Evolutionary conservation across 352 stramenopile genomes (phyloP), one percentile per base, ranked within the genome.

Genomic region (Phytopythium kandeliae): DNA sequence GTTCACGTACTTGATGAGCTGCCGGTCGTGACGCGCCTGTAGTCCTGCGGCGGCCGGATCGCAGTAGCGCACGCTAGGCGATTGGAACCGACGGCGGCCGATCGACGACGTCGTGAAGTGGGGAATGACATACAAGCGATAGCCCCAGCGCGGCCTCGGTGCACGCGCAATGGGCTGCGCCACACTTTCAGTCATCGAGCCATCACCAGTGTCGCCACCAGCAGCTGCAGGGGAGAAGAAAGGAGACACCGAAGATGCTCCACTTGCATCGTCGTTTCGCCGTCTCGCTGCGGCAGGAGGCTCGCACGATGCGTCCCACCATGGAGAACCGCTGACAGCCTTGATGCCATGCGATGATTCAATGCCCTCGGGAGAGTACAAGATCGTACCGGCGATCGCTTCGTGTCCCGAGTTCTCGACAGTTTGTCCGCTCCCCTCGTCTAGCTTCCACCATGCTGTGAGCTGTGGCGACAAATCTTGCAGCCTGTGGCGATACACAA

Each of bases 1-100:
- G 65, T 92, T 92, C 19, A 88, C 66, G 51, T 83, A 92, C 51
- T 87, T 80, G 45, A 88, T 70, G 4, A 92, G 35, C 33, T 92
- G 74, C 12, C 78, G 64, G 51, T 90, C 76, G 33, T 86, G 63
- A 2, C 74, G 73, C 16, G 47, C 47, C 17, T 53, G 47, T 4
- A 53, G 17, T 11, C 47, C 47, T 10, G 22, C 35, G 10, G 33
- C 34, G 0, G 34, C 24, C 3, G 60, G 55, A 15, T 66, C 65
- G 35, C 49, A 35, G 35, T 69, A 67, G 24, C 53, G 58, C 19
- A 68, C 30, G 4, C 57, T 52, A 15, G 67, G 61, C 13, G 73
- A 67, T 30, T 72, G 56, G 33, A 89, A 86, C 12, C 62, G 63
- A 16, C 71, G 50, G 11, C 77, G 74, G 15, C 76, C 74, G 34